These are phyloP conservation scores for Kurtzmaniella cleridarum DNA, from an alignment of 805 yeast genomes.

Conservation along the genomic window DNA sequence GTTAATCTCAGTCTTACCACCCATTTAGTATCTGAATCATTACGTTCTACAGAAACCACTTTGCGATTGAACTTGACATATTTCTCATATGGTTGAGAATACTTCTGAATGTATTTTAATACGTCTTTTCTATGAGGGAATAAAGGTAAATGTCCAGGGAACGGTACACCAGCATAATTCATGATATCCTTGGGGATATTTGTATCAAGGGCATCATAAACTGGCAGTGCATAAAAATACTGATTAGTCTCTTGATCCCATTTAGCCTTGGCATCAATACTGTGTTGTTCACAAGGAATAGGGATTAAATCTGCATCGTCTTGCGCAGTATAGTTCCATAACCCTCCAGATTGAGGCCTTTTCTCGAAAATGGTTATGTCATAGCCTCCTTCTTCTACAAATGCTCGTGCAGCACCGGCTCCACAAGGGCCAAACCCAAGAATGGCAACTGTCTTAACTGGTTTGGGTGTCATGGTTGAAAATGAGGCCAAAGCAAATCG, in stretches of 20 bases:
- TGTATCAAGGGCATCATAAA: slow-evolving; percentile 64
- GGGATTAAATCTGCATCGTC: slow-evolving; percentile 16
- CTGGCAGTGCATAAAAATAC: slow-evolving; percentile 33
- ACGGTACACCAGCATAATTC: slow-evolving; percentile 40
- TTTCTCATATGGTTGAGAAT: slow-evolving; percentile 39
- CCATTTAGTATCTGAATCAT: slow-evolving; percentile 32
- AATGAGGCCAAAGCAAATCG: no score
- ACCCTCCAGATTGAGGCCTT: slow-evolving; percentile 62
- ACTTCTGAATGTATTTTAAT: slow-evolving; percentile 52
- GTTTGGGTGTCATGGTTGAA: not conserved
- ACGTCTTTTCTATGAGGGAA: slow-evolving; percentile 65
- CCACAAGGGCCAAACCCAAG: slow-evolving; percentile 82
- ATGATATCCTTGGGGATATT: slow-evolving; percentile 61
- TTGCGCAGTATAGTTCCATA: slow-evolving; percentile 59
- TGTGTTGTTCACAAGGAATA: slow-evolving; percentile 17
- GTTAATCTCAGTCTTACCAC: slow-evolving; percentile 27
- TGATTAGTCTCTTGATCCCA: slow-evolving; percentile 7
- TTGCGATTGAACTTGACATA: slow-evolving; percentile 42
- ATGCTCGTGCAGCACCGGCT: slow-evolving; percentile 58
- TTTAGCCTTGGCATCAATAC: slow-evolving; percentile 9
- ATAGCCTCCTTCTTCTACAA: slow-evolving; percentile 45
- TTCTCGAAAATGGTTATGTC: slow-evolving; percentile 57
- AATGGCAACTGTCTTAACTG: slow-evolving; percentile 44
- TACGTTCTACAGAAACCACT: slow-evolving; percentile 36
- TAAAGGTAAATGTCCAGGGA: slow-evolving; percentile 26